Evolutionary conservation across 345 rosid genomes (phyloP), one percentile per base, ranked within the genome.

Genomic region (Hibiscus syriacus): DNA sequence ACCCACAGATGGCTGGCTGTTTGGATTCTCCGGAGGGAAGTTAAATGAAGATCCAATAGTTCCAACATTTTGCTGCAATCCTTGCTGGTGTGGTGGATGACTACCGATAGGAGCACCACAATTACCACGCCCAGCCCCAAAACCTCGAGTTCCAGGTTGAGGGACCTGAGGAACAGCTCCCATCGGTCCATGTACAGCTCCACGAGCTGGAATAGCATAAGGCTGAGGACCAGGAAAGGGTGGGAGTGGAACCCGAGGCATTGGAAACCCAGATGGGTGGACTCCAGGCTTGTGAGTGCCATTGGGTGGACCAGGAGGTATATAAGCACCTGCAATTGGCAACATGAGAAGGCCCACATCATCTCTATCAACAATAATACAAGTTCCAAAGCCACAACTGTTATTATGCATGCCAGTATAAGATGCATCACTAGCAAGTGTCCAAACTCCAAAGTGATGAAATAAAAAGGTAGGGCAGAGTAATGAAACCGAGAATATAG

Each of bases 171-270:
- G 88, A 73, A 88, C 91, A 73, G 90, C 86, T 67, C 98, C 98
- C 66, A 91, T 92, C 12, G 98, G 98, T 72, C 99, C 97, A 78
- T 81, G 95, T 61, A 83, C 84, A 72, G 86, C 88, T 34, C 86
- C 95, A 74, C 96, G 96, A 54, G 93, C 76, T 45, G 98, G 98
- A 77, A 94, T 94, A 68, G 96, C 87, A 61, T 94, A 94, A 23
- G 97, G 98, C 84, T 91, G 98, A 67, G 82, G 91, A 52, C 93
- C 96, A 62, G 87, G 96, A 74, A 88, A 91, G 10, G 85, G 86
- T 65, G 95, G 83, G 58, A 87, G 80, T 41, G 96, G 96, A 49
- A 82, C 89, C 80, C 97, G 83, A 65, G 96, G 89, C 74, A 88
- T 80, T 29, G 98, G 87, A 58, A 77, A 94, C 29, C 90, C 99